Conservation (phyloP, 192 early-diverging fungal genomes). For the Globomyces pollinis-pini region DNA sequence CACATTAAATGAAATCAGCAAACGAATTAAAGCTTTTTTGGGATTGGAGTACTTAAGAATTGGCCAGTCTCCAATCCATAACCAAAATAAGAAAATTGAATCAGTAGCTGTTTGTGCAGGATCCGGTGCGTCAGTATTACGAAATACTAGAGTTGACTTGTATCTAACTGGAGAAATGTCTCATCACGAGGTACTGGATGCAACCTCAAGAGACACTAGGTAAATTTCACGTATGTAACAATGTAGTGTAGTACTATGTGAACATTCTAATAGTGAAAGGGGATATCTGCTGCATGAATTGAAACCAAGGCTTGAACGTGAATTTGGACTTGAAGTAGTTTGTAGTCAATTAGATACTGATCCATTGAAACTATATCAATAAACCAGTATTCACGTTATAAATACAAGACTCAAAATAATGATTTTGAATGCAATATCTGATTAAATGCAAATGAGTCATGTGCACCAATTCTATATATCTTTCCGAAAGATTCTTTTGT, state of each 20-base stretch:
- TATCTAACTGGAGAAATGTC: slow-evolving; percentile 89
- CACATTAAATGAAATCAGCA: slow-evolving; percentile 43
- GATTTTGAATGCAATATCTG: too few species aligned
- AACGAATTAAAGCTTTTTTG: slow-evolving; percentile 56
- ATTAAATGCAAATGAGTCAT: too few species aligned
- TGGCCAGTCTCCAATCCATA: neutral
- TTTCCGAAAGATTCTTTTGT: too few species aligned
- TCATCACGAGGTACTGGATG: slow-evolving; percentile 88
- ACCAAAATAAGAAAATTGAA: slow-evolving; percentile 36
- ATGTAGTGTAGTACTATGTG: slow-evolving; percentile 69
- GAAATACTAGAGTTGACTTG: slow-evolving; percentile 57
- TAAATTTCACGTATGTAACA: neutral
- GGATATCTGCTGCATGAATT: slow-evolving; percentile 67
- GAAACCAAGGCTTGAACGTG: slow-evolving; percentile 44
- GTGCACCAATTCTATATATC: too few species aligned
- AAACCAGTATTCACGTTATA: too few species aligned
- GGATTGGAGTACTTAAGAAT: slow-evolving; percentile 50
- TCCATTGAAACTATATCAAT: slow-evolving; percentile 60
- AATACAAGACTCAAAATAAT: too few species aligned
- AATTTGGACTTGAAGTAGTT: slow-evolving; percentile 9
- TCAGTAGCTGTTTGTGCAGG: slow-evolving; percentile 91
- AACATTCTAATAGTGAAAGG: slow-evolving; percentile 87
- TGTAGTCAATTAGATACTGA: slow-evolving; percentile 70
- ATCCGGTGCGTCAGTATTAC: slow-evolving; percentile 65
- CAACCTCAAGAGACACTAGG: slow-evolving; percentile 61